Evolutionary conservation across 1,284 basidiomycete species (phyloP).

Genomic region (Heterobasidion irregulare): DNA sequence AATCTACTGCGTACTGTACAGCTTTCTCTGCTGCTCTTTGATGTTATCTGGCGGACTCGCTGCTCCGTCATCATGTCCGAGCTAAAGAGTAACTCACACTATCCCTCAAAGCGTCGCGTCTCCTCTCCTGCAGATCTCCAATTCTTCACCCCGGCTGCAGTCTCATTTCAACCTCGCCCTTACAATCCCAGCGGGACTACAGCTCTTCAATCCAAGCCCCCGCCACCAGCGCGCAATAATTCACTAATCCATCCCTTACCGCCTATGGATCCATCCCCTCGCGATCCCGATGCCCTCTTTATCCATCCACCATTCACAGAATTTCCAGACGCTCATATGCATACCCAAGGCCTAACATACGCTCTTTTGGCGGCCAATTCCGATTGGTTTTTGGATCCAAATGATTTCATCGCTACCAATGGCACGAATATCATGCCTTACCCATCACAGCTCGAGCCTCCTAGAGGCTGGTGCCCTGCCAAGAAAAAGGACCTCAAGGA

Average conservation of each 20-base stretch:
- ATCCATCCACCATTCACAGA: conserved; percentile 61
- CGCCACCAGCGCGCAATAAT: conserved; percentile 23
- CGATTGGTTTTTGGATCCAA: conserved; percentile 67
- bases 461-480: conserved; percentile 72
- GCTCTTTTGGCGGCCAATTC: conserved; percentile 58
- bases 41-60: background rate
- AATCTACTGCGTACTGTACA: no score
- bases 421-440: conserved; percentile 52
- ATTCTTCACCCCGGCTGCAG: conserved; percentile 51
- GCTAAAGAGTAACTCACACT: conserved; percentile 12
- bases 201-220: conserved; percentile 17
- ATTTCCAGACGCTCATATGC: conserved; percentile 52
- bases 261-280: conserved; percentile 56
- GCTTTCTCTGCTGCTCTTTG: background rate
- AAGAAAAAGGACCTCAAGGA: conserved; percentile 68
- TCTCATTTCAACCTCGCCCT: conserved; percentile 51
- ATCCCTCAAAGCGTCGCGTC: conserved; percentile 41
- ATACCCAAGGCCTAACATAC: conserved; percentile 62
- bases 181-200: conserved; percentile 33
- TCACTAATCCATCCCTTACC: conserved; percentile 38
- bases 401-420: conserved; percentile 48
- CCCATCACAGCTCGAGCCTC: conserved; percentile 66
- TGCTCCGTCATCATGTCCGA: conserved; percentile 8
- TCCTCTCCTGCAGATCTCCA: conserved; percentile 34
- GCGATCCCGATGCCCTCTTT: conserved; percentile 55